Conservation (phyloP, 352 stramenopile genomes). For the Globisporangium nagaii region DNA sequence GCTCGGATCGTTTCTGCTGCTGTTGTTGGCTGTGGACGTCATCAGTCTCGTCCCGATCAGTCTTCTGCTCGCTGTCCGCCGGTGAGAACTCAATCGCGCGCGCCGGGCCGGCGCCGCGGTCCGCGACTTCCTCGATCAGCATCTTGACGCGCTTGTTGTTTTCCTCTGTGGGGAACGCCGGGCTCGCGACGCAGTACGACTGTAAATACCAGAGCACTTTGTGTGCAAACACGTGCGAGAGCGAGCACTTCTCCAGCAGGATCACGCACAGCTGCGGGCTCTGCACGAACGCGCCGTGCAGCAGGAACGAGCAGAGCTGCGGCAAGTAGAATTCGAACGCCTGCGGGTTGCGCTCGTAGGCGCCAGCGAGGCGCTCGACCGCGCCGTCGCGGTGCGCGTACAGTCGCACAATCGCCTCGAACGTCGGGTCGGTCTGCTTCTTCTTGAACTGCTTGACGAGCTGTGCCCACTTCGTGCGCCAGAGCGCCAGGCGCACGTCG, state of each 20-base stretch:
- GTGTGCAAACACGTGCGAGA: constrained; percentile 82
- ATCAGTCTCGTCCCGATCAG: constrained; percentile 10
- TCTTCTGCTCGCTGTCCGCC: not conserved
- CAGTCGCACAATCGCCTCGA: constrained; percentile 78
- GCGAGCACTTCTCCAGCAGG: constrained; percentile 71
- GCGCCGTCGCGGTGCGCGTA: constrained; percentile 74
- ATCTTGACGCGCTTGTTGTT: constrained; percentile 58
- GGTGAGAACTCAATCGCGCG: constrained; percentile 34
- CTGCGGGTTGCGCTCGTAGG: constrained; percentile 47
- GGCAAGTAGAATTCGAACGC: constrained; percentile 85
- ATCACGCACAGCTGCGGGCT: constrained; percentile 64
- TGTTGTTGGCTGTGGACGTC: constrained; percentile 15
- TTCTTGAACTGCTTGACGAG: constrained; percentile 63
- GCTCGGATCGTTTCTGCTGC: constrained; percentile 8
- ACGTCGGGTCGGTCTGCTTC: constrained; percentile 62
- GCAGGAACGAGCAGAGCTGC: constrained; percentile 79
- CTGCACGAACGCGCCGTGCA: constrained; percentile 59
- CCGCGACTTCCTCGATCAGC: constrained; percentile 74
- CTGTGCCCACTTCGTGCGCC: constrained; percentile 72
- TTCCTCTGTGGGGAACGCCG: constrained; percentile 46
- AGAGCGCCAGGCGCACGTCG: constrained; percentile 42
- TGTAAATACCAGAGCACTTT: constrained; percentile 83
- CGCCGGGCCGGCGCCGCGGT: constrained; percentile 43
- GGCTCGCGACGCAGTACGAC: constrained; percentile 69
- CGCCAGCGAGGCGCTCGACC: constrained; percentile 40